Evolutionary conservation across 2,329 filamentous ascomycete genomes (phyloP).

Genomic region (Aspergillus amoenus): DNA sequence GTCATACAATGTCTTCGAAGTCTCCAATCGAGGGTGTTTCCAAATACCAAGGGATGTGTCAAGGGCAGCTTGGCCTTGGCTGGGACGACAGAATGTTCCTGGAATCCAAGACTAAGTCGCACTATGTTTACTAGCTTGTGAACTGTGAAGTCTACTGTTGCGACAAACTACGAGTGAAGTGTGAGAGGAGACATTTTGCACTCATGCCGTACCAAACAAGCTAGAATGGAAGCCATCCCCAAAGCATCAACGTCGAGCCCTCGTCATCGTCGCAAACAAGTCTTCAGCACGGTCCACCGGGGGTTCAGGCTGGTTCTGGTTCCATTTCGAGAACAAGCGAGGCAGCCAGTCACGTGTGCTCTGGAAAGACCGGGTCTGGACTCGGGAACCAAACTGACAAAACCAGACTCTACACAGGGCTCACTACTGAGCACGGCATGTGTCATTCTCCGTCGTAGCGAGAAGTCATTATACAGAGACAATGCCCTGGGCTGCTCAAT

Average conservation of each 20-base stretch:
- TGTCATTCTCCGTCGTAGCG: too few relatives aligned
- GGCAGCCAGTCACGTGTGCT: neutral
- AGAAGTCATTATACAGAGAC: too few relatives aligned
- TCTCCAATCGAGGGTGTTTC: neutral
- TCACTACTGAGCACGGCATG: too few relatives aligned
- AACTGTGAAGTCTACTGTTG: too few relatives aligned
- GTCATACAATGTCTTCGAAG: neutral
- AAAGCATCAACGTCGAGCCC: neutral
- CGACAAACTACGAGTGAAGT: too few relatives aligned
- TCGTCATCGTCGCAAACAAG: neutral
- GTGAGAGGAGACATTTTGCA: too few relatives aligned
- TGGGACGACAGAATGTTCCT: neutral
- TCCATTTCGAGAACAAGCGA: conserved; percentile 4
- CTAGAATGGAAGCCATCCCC: neutral
- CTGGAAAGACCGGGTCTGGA: neutral
- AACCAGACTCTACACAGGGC: neutral
- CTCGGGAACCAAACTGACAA: neutral
- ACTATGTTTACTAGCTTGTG: neutral
- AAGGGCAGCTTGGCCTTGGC: conserved; percentile 1
- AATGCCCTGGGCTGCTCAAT: too few relatives aligned
- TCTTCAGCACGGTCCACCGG: conserved; percentile 8
- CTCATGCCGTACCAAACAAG: too few relatives aligned
- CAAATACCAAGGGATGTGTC: conserved; percentile 1
- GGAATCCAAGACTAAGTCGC: neutral
- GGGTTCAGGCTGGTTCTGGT: neutral